Conservation (phyloP, 2,329 filamentous ascomycete species). For the Xylariaceae sp. region DNA sequence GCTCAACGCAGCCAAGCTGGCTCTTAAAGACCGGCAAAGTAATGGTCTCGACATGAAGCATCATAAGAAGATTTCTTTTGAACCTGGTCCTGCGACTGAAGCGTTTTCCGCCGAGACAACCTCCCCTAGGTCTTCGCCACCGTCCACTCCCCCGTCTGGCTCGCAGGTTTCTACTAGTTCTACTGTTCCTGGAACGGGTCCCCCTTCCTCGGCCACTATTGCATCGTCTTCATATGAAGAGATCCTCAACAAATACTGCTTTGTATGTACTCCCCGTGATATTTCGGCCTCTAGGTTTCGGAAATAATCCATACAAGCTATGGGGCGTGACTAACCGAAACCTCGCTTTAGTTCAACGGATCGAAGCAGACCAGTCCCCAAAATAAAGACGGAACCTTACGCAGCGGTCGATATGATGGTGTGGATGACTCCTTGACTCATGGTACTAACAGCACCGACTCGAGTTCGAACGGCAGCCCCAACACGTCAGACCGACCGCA, state of each 20-base stretch:
- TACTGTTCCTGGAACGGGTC: conserved; percentile 48
- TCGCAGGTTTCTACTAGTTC: background rate
- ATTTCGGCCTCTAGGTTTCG: conserved; percentile 20
- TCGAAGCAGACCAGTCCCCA: conserved; percentile 59
- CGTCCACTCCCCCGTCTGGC: conserved; percentile 8
- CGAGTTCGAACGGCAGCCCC: conserved; percentile 44
- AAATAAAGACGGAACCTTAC: conserved; percentile 52
- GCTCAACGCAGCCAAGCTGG: conserved; percentile 77
- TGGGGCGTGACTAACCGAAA: conserved; percentile 29
- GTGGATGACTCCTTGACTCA: conserved; percentile 39
- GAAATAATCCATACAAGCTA: conserved; percentile 11
- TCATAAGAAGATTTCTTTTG: conserved; percentile 43
- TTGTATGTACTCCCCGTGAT: conserved; percentile 75
- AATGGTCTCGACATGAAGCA: conserved; percentile 62
- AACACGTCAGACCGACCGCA: conserved; percentile 39
- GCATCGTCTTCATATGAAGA: conserved; percentile 93
- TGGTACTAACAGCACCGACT: conserved; percentile 41
- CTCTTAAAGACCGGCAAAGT: conserved; percentile 61
- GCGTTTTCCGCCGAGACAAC: conserved; percentile 1
- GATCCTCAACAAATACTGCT: conserved; percentile 98
- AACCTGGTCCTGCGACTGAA: conserved; percentile 17
- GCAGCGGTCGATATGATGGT: conserved; percentile 48
- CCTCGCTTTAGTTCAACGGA: conserved; percentile 56
- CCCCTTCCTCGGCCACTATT: conserved; percentile 57
- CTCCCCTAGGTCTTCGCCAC: conserved; percentile 1